phyloP scores from a whole-genome alignment of 352 stramenopile genomes.

The Elongisporangium anandrum region DNA sequence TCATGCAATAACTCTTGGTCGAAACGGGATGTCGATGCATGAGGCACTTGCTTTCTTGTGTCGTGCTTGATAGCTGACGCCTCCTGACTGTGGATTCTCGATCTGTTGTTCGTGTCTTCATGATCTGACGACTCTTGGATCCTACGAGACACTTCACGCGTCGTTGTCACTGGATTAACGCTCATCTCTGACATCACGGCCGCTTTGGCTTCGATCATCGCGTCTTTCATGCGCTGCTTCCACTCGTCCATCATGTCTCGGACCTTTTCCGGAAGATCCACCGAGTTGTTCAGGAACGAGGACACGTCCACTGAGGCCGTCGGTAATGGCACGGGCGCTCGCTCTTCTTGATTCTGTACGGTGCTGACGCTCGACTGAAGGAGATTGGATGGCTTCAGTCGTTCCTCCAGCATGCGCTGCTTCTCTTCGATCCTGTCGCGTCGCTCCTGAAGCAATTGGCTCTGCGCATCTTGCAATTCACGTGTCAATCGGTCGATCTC shows the following conservation, averaged over 20 bases:
- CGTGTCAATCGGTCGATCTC: constrained; percentile 31
- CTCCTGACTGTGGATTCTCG: background rate
- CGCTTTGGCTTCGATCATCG: constrained; percentile 14
- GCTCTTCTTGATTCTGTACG: background rate
- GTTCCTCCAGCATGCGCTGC: constrained; percentile 39
- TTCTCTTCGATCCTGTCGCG: constrained; percentile 58
- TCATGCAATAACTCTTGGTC: background rate
- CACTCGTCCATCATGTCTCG: constrained; percentile 58
- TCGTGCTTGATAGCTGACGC: background rate
- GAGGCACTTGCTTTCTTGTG: background rate
- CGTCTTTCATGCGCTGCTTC: constrained; percentile 51
- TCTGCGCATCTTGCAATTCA: constrained; percentile 45
- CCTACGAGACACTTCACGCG: background rate
- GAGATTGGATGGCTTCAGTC: constrained; percentile 22
- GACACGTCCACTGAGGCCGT: constrained; percentile 22
- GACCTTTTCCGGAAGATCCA: constrained; percentile 48
- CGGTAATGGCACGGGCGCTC: background rate
- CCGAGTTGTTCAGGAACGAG: constrained; percentile 52
- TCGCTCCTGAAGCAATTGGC: constrained; percentile 50
- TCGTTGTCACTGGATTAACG: background rate
- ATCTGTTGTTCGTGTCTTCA: constrained; percentile 1
- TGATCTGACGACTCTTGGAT: background rate
- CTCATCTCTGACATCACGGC: constrained; percentile 1
- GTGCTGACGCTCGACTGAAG: background rate
- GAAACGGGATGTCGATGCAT: background rate